Evolutionary conservation across 768 basidiomycete species (phyloP).

Genomic region (Tulasnella sp.): DNA sequence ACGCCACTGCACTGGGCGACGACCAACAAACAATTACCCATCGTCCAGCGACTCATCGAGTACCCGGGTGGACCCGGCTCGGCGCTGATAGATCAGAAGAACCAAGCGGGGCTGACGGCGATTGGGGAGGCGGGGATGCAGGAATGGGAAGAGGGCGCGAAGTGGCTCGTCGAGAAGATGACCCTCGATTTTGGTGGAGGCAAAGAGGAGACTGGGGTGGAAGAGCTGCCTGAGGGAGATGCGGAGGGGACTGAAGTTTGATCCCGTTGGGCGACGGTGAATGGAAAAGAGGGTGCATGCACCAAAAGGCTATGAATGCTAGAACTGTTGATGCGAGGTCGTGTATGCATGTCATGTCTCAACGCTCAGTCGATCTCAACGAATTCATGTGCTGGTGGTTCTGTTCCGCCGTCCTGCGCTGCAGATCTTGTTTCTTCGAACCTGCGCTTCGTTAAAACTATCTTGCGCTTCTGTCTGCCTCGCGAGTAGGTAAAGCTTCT

Average conservation of each 20-base stretch:
- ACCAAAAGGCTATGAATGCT: neutral
- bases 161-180: constrained; percentile 76
- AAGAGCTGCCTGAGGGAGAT: constrained; percentile 18
- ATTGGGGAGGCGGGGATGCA: constrained; percentile 69
- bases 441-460: too few relatives aligned
- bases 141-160: constrained; percentile 75
- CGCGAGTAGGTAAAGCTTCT: neutral
- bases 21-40: constrained; percentile 61
- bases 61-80: constrained; percentile 44
- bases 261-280: too few relatives aligned
- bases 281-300: neutral
- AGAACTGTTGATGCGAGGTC: neutral
- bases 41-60: constrained; percentile 48
- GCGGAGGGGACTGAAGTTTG: neutral
- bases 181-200: constrained; percentile 41
- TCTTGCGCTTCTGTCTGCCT: neutral
- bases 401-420: neutral
- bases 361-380: neutral
- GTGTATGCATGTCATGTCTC: neutral
- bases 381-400: neutral
- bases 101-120: constrained; percentile 59
- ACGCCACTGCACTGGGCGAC: constrained; percentile 90
- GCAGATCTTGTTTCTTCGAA: neutral
- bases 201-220: constrained; percentile 28
- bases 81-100: constrained; percentile 65